Percentiles rank a stretch among this genome's conserved stretches.
Evolutionary conservation across 768 basidiomycete genomes (phyloP).

Genomic region (Phlegmacium glaucopus): DNA sequence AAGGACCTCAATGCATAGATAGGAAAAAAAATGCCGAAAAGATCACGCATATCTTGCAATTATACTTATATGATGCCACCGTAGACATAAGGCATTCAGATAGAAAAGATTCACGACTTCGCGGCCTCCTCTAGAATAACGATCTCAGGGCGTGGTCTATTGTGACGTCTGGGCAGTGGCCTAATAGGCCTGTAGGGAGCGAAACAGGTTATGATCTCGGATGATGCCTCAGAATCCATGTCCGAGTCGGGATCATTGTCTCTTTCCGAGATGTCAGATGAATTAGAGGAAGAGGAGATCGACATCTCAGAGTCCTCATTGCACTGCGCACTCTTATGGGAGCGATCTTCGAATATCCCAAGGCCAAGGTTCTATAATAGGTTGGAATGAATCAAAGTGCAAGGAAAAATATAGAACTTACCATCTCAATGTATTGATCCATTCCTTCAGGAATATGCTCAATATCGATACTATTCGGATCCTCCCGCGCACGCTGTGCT

Average conservation of each 20-base stretch:
- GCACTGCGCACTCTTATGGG: slow-evolving; percentile 13
- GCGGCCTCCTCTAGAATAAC: slow-evolving; percentile 25
- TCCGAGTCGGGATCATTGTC: slow-evolving; percentile 31
- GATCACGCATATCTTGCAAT: too few relatives aligned
- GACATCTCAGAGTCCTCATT: slow-evolving; percentile 30
- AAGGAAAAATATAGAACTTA: slow-evolving; percentile 19
- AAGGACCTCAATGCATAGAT: too few relatives aligned
- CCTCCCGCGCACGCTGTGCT: slow-evolving; percentile 36
- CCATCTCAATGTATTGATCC: slow-evolving; percentile 65
- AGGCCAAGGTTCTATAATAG: slow-evolving; percentile 56
- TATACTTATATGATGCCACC: too few relatives aligned
- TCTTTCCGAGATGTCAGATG: slow-evolving; percentile 18
- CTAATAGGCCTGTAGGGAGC: slow-evolving; percentile 39
- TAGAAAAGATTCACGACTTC: slow-evolving; percentile 3
- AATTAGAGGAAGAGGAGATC: slow-evolving; percentile 22
- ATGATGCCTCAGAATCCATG: slow-evolving; percentile 28
- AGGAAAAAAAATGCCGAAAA: too few relatives aligned
- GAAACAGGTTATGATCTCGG: slow-evolving; percentile 39
- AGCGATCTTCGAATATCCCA: slow-evolving; percentile 52
- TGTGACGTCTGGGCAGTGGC: slow-evolving; percentile 42
- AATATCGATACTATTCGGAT: slow-evolving; percentile 65
- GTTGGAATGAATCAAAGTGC: slow-evolving; percentile 6
- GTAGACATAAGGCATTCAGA: too few relatives aligned
- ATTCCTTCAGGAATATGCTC: slow-evolving; percentile 53
- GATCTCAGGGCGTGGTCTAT: slow-evolving; percentile 22